Evolutionary conservation across 1,284 basidiomycete genomes (phyloP), one percentile per base, ranked within the genome.

Genomic region (Fomitopsis palustris): DNA sequence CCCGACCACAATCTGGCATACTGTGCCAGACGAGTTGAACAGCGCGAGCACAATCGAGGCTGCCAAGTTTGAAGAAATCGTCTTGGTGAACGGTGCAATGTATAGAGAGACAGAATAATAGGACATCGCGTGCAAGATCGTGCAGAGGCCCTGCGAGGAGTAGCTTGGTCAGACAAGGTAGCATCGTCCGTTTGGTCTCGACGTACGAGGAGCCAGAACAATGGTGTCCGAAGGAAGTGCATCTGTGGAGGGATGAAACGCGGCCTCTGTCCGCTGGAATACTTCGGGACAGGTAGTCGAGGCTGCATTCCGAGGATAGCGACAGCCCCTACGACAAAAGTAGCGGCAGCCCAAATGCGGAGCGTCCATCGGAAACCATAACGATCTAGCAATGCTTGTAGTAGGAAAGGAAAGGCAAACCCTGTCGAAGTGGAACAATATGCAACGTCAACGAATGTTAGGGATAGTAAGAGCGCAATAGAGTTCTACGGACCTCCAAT

Each of bases 281-380:
- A 67, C 54, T 64, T 69, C n/a, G 62, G 57, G 1, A 66, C 45
- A 0, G 69, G 69, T n/a, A 68, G 55, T 19, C 70, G 69, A 1
- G 66, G 67, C 19, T 65, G 62, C 27, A 70, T 54, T 5, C 67
- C 68, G 23, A 65, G 55, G 33, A 68, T 53, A 10, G 69, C 67
- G 23, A 67, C 37, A 12, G 67, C 67, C 5, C 62, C 65, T 19
- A 64, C 27, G 9, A 67, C 54, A 31, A 62, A 62, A 2, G 64
- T 63, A 33, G 64, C 55, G 27, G 66, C 39, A 10, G 69, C 67
- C 65, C 69, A 68, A 25, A 64, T 61, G 5, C 69, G 62, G 1
- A 72, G 59, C 2, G 70, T 69, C 69, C 69, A 72, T 21, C 65
- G 61, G 27, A 68, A 57, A 9, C 70, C 70, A n/a, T 68, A 53